Conservation (phyloP, 2,329 filamentous ascomycete species). For the Metarhizium guizhouense region DNA sequence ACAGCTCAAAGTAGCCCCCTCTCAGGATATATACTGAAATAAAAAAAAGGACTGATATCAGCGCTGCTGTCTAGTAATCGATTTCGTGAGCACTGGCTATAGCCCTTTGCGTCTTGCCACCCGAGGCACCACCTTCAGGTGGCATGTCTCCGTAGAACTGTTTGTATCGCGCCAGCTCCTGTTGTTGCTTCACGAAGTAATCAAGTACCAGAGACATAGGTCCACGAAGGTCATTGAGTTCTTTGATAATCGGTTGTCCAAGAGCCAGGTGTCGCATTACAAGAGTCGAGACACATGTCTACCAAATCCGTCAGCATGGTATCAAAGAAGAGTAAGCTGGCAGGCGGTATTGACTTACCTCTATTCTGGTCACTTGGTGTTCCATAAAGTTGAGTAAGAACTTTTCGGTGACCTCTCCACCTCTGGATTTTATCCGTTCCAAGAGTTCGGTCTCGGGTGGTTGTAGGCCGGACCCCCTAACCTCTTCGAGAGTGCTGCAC, state of each 20-base stretch:
- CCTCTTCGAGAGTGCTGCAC: constrained; percentile 77
- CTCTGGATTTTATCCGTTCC: constrained; percentile 55
- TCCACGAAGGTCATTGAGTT: constrained; percentile 63
- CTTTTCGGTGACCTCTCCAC: constrained; percentile 79
- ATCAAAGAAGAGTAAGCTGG: not conserved
- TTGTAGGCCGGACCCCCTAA: constrained; percentile 53
- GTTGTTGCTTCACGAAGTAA: constrained; percentile 50
- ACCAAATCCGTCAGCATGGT: not conserved
- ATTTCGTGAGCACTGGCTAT: constrained; percentile 7
- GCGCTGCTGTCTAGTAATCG: not conserved
- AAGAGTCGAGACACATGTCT: constrained; percentile 77
- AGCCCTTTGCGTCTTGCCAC: constrained; percentile 11
- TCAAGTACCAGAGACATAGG: constrained; percentile 67
- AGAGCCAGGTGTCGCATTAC: constrained; percentile 69
- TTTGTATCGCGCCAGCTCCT: constrained; percentile 55
- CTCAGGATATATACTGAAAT: too few relatives aligned
- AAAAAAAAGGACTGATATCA: too few relatives aligned
- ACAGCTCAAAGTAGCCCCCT: not conserved
- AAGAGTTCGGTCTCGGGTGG: constrained; percentile 76
- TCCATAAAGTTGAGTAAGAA: constrained; percentile 87
- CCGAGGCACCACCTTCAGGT: constrained; percentile 6
- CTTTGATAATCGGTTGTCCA: constrained; percentile 52
- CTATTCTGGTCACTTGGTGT: constrained; percentile 90
- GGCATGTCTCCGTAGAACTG: constrained; percentile 38
- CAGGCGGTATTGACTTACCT: constrained; percentile 50